These are phyloP conservation scores for Coffea eugenioides DNA, from an alignment of 257 asterid genomes.

Conservation along the genomic window DNA sequence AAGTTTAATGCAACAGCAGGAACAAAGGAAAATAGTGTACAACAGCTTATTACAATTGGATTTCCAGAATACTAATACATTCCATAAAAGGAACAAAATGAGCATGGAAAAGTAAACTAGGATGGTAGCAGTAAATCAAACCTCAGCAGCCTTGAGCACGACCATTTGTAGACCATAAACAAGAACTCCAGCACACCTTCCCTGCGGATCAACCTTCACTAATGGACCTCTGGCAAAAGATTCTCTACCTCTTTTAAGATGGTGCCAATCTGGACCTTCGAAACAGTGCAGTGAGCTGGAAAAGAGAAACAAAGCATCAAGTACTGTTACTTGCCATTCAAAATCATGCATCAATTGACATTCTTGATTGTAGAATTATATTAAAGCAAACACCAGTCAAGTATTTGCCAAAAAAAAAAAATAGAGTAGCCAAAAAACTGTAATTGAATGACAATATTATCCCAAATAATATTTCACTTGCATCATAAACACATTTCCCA, in stretches of 20 bases:
- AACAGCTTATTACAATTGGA: background rate
- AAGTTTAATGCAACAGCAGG: background rate
- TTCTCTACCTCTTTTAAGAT: conserved; percentile 89
- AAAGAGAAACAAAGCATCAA: conserved; percentile 23
- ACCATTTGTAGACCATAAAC: conserved; percentile 85
- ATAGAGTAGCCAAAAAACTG: background rate
- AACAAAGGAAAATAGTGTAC: background rate
- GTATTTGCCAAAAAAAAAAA: background rate
- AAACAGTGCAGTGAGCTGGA: conserved; percentile 98
- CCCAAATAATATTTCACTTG: too few species aligned
- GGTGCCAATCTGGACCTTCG: conserved; percentile 95
- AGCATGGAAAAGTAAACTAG: background rate
- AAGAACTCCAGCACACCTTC: conserved; percentile 90
- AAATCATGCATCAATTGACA: background rate
- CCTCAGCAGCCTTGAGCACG: conserved; percentile 97
- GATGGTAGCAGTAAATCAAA: conserved; percentile 24
- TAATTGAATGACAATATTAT: too few species aligned
- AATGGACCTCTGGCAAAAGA: conserved; percentile 77
- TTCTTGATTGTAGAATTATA: background rate
- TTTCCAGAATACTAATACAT: background rate
- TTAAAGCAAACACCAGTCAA: background rate
- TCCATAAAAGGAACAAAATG: background rate
- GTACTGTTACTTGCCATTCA: conserved; percentile 11
- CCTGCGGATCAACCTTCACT: conserved; percentile 89
- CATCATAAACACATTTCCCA: too few species aligned